phyloP scores from a whole-genome alignment of 2,329 filamentous ascomycete genomes.

The Trichoderma brevicompactum region DNA sequence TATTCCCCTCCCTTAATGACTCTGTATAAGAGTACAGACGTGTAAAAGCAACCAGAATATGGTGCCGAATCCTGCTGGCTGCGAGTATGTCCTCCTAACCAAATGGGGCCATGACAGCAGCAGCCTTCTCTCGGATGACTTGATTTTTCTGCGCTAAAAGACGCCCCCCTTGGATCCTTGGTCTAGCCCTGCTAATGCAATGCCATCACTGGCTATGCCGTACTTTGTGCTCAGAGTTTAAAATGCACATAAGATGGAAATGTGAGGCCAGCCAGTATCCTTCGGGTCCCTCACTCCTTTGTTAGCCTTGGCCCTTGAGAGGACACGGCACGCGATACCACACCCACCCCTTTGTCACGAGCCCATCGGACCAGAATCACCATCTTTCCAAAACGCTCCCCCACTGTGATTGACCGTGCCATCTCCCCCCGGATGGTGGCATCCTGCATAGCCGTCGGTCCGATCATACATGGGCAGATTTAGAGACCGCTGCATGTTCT shows the following conservation, averaged over 20 bases:
- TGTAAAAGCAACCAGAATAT: no score
- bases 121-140: background rate
- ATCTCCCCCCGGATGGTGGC: background rate
- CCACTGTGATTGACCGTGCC: background rate
- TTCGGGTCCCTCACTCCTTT: background rate
- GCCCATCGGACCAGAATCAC: background rate
- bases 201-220: background rate
- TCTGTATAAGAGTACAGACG: no score
- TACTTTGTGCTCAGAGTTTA: background rate
- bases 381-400: background rate
- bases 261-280: background rate
- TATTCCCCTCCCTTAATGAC: no score
- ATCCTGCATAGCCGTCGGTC: slow-evolving; percentile 22
- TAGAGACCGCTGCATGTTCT: background rate
- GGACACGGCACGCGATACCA: background rate
- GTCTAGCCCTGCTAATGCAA: background rate
- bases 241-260: background rate
- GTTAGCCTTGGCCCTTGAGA: background rate
- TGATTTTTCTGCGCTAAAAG: background rate
- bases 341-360: background rate
- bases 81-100: background rate
- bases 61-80: no score
- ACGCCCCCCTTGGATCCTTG: background rate
- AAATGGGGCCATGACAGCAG: background rate
- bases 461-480: background rate